Base-by-base conservation (phyloP, 345 rosid species). In the Melaleuca quinquenervia region DNA sequence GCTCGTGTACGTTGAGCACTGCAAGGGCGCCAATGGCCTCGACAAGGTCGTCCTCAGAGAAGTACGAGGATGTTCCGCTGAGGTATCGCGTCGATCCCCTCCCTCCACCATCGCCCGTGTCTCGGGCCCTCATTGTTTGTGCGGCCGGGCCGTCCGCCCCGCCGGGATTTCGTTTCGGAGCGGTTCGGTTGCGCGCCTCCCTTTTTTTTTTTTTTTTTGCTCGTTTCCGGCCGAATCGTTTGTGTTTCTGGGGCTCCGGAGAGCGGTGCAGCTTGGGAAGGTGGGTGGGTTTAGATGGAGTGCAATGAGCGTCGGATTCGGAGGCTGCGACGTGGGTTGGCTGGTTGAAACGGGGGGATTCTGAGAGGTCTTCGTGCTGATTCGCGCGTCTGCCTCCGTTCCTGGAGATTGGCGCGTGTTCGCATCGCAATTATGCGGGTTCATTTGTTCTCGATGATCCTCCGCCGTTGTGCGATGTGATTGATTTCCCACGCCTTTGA, bases 1-100 rank as follows among this genome's bases (percentile, higher is more conserved):
- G 29, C 16, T 84, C 45, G 56, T 75, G 56, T 89, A 85, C 83
- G 90, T 92, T 26, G 93, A 93, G 88, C 89, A 74, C 84, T 87
- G 94, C 88, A 94, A 91, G 86, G 98, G 98, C 83, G 48, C 91
- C 56, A 93, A 94, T 82, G 97, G 96, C 86, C 94, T 96, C 87
- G 94, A 94, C 22, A 96, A 93, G 90, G 89, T 96, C 90, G 90
- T 93, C 84, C 86, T 96, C 84, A 91, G 97, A 4, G 95, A 93
- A 85, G 87, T 58, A 64, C 92, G 92, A 1, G 93, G 94, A 76
- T 91, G 88, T 84, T 93, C 98, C 50, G 94, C 89, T 41, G 98
- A 96, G 98, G 98, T 96, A 89, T n/a, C 26, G 26, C 48, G 20
- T 70, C 80, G 80, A 70, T 70, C 36, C 64, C 36, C 82, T 41